These are phyloP conservation scores for Penicillium macrosclerotiorum DNA, from an alignment of 495 filamentous ascomycete genomes.

Conservation along the genomic window DNA sequence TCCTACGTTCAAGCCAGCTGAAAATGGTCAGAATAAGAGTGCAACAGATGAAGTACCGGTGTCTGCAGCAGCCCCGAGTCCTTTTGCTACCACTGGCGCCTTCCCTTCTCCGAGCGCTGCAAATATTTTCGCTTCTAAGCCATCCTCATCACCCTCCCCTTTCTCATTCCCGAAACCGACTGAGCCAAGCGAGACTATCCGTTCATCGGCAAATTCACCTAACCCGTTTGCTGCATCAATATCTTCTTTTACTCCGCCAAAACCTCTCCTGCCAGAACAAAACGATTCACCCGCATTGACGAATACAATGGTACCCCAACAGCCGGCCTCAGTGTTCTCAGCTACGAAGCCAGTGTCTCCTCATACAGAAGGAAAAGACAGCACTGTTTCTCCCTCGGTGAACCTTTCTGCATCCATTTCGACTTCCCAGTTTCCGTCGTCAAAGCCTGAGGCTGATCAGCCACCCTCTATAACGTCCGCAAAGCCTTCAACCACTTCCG, in stretches of 20 bases:
- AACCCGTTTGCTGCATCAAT: conserved; percentile 16
- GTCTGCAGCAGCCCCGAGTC: too few species aligned
- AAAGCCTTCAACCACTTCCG: too few species aligned
- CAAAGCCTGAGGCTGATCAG: too few species aligned
- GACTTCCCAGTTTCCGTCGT: too few species aligned
- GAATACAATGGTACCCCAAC: neutral
- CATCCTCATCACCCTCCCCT: neutral
- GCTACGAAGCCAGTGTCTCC: conserved; percentile 2
- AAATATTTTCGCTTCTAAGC: too few species aligned
- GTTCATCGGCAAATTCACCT: neutral
- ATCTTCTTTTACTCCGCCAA: conserved; percentile 5
- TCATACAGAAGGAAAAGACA: neutral
- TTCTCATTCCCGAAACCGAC: neutral
- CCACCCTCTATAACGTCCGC: too few species aligned
- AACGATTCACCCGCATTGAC: neutral
- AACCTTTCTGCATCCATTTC: too few species aligned
- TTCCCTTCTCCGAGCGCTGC: neutral
- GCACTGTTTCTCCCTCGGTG: too few species aligned
- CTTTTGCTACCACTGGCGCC: too few species aligned
- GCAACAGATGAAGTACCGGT: too few species aligned
- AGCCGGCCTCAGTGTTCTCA: neutral
- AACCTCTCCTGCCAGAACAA: neutral
- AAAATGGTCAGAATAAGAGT: neutral
- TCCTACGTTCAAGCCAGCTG: conserved; percentile 13
- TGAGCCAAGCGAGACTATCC: neutral